These are phyloP conservation scores for Rubia balearica DNA, from an alignment of 305 asterid genomes.

Conservation along the genomic window DNA sequence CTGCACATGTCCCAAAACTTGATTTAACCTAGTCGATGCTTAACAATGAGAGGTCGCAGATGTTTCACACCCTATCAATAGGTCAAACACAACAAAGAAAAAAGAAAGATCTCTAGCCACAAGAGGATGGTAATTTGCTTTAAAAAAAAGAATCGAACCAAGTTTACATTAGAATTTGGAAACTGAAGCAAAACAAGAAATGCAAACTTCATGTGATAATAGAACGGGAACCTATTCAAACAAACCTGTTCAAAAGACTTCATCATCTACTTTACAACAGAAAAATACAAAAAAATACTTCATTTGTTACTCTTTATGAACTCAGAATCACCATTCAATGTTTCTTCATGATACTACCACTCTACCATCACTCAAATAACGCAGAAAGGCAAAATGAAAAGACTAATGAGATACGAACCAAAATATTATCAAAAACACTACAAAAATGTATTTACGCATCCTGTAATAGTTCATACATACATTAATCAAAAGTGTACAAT, in stretches of 20 bases:
- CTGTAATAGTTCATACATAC: too few species aligned
- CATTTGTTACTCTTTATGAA: too few species aligned
- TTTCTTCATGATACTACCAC: too few species aligned
- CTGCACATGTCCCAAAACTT: slow-evolving; percentile 38
- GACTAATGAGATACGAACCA: too few species aligned
- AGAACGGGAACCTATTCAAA: slow-evolving; percentile 67
- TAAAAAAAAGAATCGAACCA: neutral
- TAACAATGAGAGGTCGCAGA: slow-evolving; percentile 69
- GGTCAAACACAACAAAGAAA: neutral
- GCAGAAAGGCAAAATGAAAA: too few species aligned
- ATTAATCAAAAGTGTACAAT: too few species aligned
- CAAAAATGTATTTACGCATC: too few species aligned
- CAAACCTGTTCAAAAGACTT: neutral
- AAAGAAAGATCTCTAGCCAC: neutral
- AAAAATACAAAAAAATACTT: too few species aligned
- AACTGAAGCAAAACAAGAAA: slow-evolving; percentile 99
- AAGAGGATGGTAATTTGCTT: neutral
- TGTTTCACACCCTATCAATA: slow-evolving; percentile 58
- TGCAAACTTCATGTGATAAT: slow-evolving; percentile 90
- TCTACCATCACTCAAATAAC: too few species aligned
- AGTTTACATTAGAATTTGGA: slow-evolving; percentile 69
- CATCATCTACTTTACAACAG: too few species aligned
- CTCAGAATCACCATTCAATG: too few species aligned
- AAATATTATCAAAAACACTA: too few species aligned
- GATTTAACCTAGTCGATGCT: slow-evolving; percentile 71